Evolutionary conservation across 2,329 filamentous ascomycete species (phyloP).

Genomic region (Penicillium paneum): DNA sequence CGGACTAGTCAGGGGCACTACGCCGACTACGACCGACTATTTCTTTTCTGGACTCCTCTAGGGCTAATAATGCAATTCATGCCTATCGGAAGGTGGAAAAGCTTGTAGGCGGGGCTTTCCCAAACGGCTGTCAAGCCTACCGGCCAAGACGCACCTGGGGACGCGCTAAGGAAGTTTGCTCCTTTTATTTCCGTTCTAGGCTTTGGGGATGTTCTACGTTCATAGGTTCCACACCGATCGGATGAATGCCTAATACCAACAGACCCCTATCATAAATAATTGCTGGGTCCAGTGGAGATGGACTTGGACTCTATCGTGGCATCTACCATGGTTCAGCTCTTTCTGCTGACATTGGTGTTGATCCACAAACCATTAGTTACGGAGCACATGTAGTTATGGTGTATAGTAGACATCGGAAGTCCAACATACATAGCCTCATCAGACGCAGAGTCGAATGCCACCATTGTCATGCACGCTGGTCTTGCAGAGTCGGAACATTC

Average conservation of each 20-base stretch:
- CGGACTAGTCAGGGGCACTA: conserved; percentile 22
- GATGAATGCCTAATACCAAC: not conserved
- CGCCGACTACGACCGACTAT: not conserved
- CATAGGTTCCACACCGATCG: not conserved
- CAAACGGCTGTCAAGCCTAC: conserved; percentile 24
- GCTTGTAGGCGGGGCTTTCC: conserved; percentile 11
- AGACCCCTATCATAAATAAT: not conserved
- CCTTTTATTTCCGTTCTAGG: conserved; percentile 1
- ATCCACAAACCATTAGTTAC: not conserved
- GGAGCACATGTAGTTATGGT: too few relatives aligned
- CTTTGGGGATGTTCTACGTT: not conserved
- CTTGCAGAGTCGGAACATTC: conserved; percentile 7
- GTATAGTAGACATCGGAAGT: not conserved
- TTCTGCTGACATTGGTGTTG: not conserved
- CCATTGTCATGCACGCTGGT: conserved; percentile 7
- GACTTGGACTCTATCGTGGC: not conserved
- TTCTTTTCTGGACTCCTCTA: not conserved
- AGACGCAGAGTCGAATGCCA: not conserved
- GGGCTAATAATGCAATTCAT: not conserved
- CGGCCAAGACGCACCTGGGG: not conserved
- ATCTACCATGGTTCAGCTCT: not conserved
- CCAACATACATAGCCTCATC: not conserved
- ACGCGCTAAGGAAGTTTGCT: conserved; percentile 6
- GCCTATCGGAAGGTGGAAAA: conserved; percentile 6
- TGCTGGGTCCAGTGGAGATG: not conserved